Evolutionary conservation across 768 basidiomycete genomes (phyloP), one percentile per base, ranked within the genome.

Genomic region (Psilocybe cyanescens): DNA sequence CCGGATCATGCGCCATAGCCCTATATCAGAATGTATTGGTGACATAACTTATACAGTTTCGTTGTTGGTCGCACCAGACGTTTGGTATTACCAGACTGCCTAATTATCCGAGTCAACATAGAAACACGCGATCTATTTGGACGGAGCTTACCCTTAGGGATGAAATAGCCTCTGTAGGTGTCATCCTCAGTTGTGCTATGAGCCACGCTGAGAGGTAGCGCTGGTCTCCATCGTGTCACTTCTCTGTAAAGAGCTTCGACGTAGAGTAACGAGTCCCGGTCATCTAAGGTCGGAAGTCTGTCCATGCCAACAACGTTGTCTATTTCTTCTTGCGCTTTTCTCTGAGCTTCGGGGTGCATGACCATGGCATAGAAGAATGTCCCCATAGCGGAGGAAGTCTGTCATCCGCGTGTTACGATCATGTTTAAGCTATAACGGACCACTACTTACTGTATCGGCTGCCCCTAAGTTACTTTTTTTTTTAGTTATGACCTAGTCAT

Each of bases 241-340:
- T 67, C 65, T 17, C 57, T 50, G 35, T 57, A 61, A 9, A 69
- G 54, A 5, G 67, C 65, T 7, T 63, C 64, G 17, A 64, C 35
- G 35, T 71, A 77, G 2, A 73, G 73, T 1, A 76, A 59, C 19
- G 58, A 37, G 0, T 48, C 28, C 14, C 65, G 56, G 58, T 76
- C 75, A 7, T 68, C 67, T 33, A 72, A 65, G 5, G 60, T 67
- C 1, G 75, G 72, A 8, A 77, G 61, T 1, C 75, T 67, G 16
- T 68, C 62, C 1, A 31, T 29, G 2, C 77, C 76, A 33, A 76
- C 62, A 4, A 76, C 65, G 0, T 61, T 59, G 54, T 78, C 75
- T n/a, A 78, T 65, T 59, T 78, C 76, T 8, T 46, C 66, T 55
- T 74, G 76, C 2, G 73, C 76, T 58, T 70, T 72, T 14, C 55